Conservation (phyloP, 2,329 filamentous ascomycete genomes). For the Colletotrichum spaethianum region DNA sequence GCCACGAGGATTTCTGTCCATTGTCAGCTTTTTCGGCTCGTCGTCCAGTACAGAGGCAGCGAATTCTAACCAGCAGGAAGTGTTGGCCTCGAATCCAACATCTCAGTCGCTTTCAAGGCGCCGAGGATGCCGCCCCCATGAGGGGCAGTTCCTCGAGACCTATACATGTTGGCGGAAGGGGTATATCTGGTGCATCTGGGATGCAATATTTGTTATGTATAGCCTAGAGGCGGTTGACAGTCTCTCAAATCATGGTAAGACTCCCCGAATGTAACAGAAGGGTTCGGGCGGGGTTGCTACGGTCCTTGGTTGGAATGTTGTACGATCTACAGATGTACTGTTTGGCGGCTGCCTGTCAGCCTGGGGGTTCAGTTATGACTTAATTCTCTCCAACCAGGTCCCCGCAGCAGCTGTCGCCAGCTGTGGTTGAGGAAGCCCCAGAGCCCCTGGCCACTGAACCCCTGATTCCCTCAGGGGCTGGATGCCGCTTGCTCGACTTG, state of each 20-base stretch:
- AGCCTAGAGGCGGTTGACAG: slow-evolving; percentile 8
- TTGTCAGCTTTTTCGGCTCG: slow-evolving; percentile 4
- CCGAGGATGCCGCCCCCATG: slow-evolving; percentile 74
- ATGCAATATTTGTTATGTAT: slow-evolving; percentile 10
- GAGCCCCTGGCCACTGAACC: slow-evolving; percentile 9
- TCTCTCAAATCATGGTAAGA: slow-evolving; percentile 27
- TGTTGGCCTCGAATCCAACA: slow-evolving; percentile 82
- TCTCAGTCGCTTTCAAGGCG: slow-evolving; percentile 84
- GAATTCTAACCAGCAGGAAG: slow-evolving; percentile 81
- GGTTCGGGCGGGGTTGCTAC: slow-evolving; percentile 28
- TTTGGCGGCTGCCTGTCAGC: slow-evolving; percentile 28
- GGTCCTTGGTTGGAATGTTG: slow-evolving; percentile 28
- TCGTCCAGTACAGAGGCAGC: neutral
- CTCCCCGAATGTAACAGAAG: neutral
- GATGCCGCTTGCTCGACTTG: neutral
- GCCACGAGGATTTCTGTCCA: slow-evolving; percentile 84
- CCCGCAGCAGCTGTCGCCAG: slow-evolving; percentile 37
- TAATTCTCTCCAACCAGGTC: slow-evolving; percentile 24
- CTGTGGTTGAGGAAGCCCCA: slow-evolving; percentile 9
- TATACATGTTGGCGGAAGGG: slow-evolving; percentile 55
- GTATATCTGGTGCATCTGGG: slow-evolving; percentile 28
- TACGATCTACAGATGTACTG: slow-evolving; percentile 21
- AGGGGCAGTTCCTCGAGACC: slow-evolving; percentile 57
- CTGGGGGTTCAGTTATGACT: slow-evolving; percentile 7
- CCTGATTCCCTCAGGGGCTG: neutral